phyloP scores from a whole-genome alignment of 768 basidiomycete species.

The Mycena epipterygia region DNA sequence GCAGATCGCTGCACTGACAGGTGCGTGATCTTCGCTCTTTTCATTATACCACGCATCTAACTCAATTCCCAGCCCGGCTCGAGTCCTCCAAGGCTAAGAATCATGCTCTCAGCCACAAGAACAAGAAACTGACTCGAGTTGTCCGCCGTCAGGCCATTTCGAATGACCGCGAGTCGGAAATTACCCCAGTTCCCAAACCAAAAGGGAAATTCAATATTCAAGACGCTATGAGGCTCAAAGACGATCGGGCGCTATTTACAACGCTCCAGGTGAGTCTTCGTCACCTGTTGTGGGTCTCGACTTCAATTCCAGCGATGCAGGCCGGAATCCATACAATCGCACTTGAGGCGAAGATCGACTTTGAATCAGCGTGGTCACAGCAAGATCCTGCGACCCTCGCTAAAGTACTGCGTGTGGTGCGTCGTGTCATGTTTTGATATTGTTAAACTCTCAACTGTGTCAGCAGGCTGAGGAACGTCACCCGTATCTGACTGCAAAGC shows the following conservation, averaged over 20 bases:
- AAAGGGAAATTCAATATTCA: slow-evolving; percentile 12
- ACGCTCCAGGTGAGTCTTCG: slow-evolving; percentile 13
- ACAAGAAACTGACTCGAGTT: not conserved
- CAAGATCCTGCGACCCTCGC: not conserved
- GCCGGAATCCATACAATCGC: not conserved
- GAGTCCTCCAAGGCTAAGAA: not conserved
- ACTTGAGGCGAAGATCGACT: not conserved
- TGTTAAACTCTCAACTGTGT: not conserved
- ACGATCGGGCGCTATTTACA: not conserved
- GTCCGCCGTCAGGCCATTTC: not conserved
- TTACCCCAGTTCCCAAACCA: slow-evolving; percentile 6
- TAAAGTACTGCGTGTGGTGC: slow-evolving; percentile 2
- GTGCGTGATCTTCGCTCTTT: not conserved
- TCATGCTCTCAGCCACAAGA: not conserved
- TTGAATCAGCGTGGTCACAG: not conserved
- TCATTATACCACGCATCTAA: not conserved
- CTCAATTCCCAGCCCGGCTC: not conserved
- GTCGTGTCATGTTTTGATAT: not conserved
- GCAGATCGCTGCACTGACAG: slow-evolving; percentile 1
- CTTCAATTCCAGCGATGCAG: not conserved
- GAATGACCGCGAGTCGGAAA: not conserved
- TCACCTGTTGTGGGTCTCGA: not conserved
- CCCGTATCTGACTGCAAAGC: not conserved
- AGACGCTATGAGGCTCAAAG: not conserved
- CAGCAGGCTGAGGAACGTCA: slow-evolving; percentile 1